A percentile compares a stretch with the other conserved stretches of the same genome.
These are phyloP conservation scores for Arctostaphylos glauca DNA, from an alignment of 148 eudicot species.

Conservation along the genomic window DNA sequence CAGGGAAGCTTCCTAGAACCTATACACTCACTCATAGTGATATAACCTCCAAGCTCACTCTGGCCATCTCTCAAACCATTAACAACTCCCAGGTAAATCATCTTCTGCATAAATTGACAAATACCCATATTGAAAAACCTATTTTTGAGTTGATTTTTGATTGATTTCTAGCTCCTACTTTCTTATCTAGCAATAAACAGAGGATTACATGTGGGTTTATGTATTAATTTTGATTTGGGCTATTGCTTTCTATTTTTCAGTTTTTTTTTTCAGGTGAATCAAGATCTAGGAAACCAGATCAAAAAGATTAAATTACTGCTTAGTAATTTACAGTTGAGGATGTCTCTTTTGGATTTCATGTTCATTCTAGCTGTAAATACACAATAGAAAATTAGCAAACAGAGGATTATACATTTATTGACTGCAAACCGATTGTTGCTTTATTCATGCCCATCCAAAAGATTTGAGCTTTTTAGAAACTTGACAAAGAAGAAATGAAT, in stretches of 20 bases:
- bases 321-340: not conserved
- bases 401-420: not conserved
- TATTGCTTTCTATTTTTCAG: not conserved
- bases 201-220: conserved; percentile 14
- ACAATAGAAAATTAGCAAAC: not conserved
- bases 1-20: conserved; percentile 79
- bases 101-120: not conserved
- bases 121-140: not conserved
- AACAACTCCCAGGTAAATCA: conserved; percentile 88
- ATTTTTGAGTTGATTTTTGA: not conserved
- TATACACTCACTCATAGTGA: conserved; percentile 93
- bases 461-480: not conserved
- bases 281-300: not conserved
- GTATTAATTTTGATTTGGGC: not conserved
- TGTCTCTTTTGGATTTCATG: not conserved
- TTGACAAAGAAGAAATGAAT: not conserved
- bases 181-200: not conserved
- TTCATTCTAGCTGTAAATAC: not conserved
- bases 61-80: conserved; percentile 86
- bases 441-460: not conserved
- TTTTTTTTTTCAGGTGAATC: not conserved
- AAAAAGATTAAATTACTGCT: not conserved
- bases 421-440: not conserved
- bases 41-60: conserved; percentile 77
- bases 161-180: not conserved